Evolutionary conservation across 2,329 filamentous ascomycete species (phyloP).

Genomic region (Allantophomopsis lycopodina): DNA sequence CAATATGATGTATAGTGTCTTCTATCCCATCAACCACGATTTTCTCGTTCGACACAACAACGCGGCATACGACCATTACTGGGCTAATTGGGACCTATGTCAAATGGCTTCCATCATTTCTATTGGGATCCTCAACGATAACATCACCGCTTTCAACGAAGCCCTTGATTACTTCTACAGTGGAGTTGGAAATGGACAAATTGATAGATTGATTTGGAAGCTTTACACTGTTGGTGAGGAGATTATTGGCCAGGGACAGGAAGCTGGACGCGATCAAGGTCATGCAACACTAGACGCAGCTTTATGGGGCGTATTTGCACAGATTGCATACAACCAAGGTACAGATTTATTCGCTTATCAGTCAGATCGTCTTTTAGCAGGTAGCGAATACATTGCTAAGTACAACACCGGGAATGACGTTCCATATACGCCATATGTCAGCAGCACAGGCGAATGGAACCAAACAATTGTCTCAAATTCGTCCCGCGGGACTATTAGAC

Average conservation of each 20-base stretch:
- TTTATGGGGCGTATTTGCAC: slow-evolving; percentile 24
- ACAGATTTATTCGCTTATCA: slow-evolving; percentile 23
- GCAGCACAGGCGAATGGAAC: slow-evolving; percentile 20
- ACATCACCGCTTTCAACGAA: slow-evolving; percentile 24
- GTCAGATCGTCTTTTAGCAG: slow-evolving; percentile 21
- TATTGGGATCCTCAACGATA: slow-evolving; percentile 27
- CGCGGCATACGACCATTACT: slow-evolving; percentile 13
- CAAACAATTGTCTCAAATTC: slow-evolving; percentile 16
- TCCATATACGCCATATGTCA: slow-evolving; percentile 25
- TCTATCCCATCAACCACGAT: slow-evolving; percentile 22
- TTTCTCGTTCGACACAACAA: slow-evolving; percentile 25
- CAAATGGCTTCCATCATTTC: slow-evolving; percentile 26
- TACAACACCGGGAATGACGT: slow-evolving; percentile 28
- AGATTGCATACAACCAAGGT: slow-evolving; percentile 28
- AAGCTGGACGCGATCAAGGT: slow-evolving; percentile 29
- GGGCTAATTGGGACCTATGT: slow-evolving; percentile 25
- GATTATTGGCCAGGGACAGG: slow-evolving; percentile 23
- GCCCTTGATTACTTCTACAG: slow-evolving; percentile 25
- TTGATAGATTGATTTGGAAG: slow-evolving; percentile 19
- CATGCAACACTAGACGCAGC: slow-evolving; percentile 25
- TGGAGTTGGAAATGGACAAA: slow-evolving; percentile 22
- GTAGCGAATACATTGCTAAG: slow-evolving; percentile 22
- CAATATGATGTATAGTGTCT: slow-evolving; percentile 21
- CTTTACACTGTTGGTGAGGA: slow-evolving; percentile 12
- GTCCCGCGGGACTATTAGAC: slow-evolving; percentile 20